Percentiles rank a stretch among this genome's conserved stretches.
Evolutionary conservation across 1,284 basidiomycete species (phyloP).

Genomic region (Lentinula novae-zelandiae): DNA sequence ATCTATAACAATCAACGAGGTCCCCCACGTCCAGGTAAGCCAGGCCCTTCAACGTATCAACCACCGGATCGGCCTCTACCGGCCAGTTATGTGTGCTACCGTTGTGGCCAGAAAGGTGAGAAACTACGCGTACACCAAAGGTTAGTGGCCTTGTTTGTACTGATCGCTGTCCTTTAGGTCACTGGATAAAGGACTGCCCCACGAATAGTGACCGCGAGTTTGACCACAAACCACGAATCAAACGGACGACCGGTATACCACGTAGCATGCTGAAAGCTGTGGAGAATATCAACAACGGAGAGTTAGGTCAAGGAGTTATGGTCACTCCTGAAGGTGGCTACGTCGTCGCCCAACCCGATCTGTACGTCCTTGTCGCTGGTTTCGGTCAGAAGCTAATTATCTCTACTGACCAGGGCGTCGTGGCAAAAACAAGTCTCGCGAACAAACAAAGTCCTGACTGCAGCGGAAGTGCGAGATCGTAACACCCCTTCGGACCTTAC

Average conservation of each 20-base stretch:
- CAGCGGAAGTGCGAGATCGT: constrained; percentile 81
- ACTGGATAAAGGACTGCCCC: constrained; percentile 99
- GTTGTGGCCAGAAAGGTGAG: constrained; percentile 96
- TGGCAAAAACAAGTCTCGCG: constrained; percentile 91
- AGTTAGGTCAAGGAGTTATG: constrained; percentile 85
- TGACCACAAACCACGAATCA: constrained; percentile 93
- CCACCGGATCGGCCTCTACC: constrained; percentile 68
- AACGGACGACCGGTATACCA: constrained; percentile 97
- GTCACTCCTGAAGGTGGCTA: constrained; percentile 96
- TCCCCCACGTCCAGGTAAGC: constrained; percentile 6
- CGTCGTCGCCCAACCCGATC: constrained; percentile 91
- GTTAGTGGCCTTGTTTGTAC: background rate
- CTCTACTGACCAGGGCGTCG: constrained; percentile 54
- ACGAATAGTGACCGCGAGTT: constrained; percentile 95
- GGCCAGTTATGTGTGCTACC: constrained; percentile 97
- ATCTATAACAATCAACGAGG: constrained; percentile 66
- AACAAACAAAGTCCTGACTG: constrained; percentile 69
- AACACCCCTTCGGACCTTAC: constrained; percentile 69
- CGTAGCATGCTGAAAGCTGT: constrained; percentile 97
- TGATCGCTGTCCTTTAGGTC: constrained; percentile 51
- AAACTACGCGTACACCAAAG: background rate
- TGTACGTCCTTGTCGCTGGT: constrained; percentile 48
- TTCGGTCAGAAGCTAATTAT: constrained; percentile 6
- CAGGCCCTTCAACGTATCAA: background rate
- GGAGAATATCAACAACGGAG: constrained; percentile 77